Evolutionary conservation across 2,329 filamentous ascomycete genomes (phyloP).

Genomic region (Capronia epimyces): DNA sequence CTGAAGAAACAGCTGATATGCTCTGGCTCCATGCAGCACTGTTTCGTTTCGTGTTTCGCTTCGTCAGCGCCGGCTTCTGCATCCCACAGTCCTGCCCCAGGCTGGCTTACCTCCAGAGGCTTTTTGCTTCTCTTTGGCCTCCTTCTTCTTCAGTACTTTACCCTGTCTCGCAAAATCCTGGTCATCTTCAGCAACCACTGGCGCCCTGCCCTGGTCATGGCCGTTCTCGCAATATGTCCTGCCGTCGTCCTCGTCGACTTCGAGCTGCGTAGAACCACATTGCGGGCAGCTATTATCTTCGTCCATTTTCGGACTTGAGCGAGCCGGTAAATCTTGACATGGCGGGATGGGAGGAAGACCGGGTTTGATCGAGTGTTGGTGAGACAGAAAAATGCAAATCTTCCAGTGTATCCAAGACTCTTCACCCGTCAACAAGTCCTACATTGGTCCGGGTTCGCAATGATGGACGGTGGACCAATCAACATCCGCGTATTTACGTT

Average conservation of each 20-base stretch:
- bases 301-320: slow-evolving; percentile 8
- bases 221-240: slow-evolving; percentile 24
- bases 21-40: slow-evolving; percentile 59
- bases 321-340: background rate
- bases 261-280: slow-evolving; percentile 24
- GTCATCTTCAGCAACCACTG: slow-evolving; percentile 22
- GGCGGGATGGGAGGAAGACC: background rate
- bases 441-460: too few relatives aligned
- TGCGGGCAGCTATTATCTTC: slow-evolving; percentile 17
- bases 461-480: too few relatives aligned
- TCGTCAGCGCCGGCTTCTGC: too few relatives aligned
- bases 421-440: too few relatives aligned
- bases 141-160: slow-evolving; percentile 52
- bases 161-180: slow-evolving; percentile 41
- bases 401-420: too few relatives aligned
- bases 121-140: slow-evolving; percentile 49
- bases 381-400: background rate
- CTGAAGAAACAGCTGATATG: slow-evolving; percentile 73
- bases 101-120: slow-evolving; percentile 43
- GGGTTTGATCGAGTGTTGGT: background rate
- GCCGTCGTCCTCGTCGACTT: slow-evolving; percentile 24
- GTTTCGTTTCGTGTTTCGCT: background rate
- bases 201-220: slow-evolving; percentile 23
- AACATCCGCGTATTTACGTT: background rate
- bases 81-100: too few relatives aligned